Evolutionary conservation across 495 filamentous ascomycete species (phyloP), one percentile per base, ranked within the genome.

Genomic region (Tetracladium setigerum): DNA sequence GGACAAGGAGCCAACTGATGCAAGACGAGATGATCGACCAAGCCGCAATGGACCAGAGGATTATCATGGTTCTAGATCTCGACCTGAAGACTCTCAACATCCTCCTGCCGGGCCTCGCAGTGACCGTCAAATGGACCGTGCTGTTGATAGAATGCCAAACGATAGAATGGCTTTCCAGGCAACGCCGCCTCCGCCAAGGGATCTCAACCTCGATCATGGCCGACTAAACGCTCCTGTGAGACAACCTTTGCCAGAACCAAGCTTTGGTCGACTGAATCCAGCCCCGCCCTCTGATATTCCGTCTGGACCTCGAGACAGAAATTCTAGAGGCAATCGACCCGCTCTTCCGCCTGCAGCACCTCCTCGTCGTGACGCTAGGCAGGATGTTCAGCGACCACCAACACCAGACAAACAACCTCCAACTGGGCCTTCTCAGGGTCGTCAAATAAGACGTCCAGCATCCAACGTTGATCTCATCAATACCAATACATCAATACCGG

Each of bases 251-350:
- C 64, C 68, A 16, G 83, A 87, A 60, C 73, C 73, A 4, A 79
- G 79, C 47, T 80, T 79, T 53, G 78, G 78, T 24, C 71, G 78
- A 15, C 60, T 82, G 34, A 80, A 74, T 49, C 62, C 73, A 6
- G 68, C 72, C 14, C 57, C 70, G 13, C 58, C 69, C 30, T 58
- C 70, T 7, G 80, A 81, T 37, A 77, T 82, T 37, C 87, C 88
- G 1, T 82, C 79, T 18, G 89, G 86, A 1, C 89, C 88, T 2
- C 44, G 58, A 10, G 58, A 50, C 32, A 54, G 53, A 37, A 51
- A 54, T 40, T 34, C 31, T 15, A 50, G 57, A 13, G 48, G 44
- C 3, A 47, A 43, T 46, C 52, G 56, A 5, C 46, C 47, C 27
- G 12, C 17, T 5, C 42, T 24, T 30, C 24, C 16, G 39, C 56